Conservation (phyloP, 148 eudicot species). For the Rhododendron mucronatum region DNA sequence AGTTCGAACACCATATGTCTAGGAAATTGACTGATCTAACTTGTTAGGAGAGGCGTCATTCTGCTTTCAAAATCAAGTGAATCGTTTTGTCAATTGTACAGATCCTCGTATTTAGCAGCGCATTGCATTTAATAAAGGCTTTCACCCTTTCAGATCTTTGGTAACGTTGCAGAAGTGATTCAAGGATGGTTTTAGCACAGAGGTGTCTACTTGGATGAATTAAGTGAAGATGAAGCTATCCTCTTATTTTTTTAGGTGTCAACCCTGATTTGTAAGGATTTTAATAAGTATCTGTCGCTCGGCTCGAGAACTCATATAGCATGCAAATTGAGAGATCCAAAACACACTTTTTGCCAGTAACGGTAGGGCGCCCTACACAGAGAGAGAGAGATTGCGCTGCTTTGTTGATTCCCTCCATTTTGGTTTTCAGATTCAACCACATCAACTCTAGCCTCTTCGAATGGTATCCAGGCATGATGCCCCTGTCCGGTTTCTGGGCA, state of each 20-base stretch:
- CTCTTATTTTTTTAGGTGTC: not conserved
- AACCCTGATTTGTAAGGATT: not conserved
- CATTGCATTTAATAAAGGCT: not conserved
- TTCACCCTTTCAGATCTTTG: not conserved
- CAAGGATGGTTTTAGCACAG: not conserved
- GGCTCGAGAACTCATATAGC: not conserved
- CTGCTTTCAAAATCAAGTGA: not conserved
- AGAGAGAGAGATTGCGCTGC: not conserved
- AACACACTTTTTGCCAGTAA: not conserved
- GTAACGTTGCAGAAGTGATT: not conserved
- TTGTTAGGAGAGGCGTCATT: not conserved
- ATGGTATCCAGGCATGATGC: not conserved
- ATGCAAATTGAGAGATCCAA: not conserved
- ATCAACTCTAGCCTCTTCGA: not conserved
- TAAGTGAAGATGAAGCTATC: not conserved
- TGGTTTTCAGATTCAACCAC: not conserved
- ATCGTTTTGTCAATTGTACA: not conserved
- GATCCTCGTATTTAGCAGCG: not conserved
- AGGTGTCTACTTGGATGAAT: not conserved
- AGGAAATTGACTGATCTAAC: not conserved
- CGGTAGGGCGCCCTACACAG: not conserved
- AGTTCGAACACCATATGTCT: not conserved
- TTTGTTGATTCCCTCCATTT: not conserved
- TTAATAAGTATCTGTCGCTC: not conserved
- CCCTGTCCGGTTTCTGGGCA: not conserved